Percentiles rank a stretch among this genome's conserved stretches.
phyloP scores from a whole-genome alignment of 805 yeast species.

The Sugiyamaella valdiviana region DNA sequence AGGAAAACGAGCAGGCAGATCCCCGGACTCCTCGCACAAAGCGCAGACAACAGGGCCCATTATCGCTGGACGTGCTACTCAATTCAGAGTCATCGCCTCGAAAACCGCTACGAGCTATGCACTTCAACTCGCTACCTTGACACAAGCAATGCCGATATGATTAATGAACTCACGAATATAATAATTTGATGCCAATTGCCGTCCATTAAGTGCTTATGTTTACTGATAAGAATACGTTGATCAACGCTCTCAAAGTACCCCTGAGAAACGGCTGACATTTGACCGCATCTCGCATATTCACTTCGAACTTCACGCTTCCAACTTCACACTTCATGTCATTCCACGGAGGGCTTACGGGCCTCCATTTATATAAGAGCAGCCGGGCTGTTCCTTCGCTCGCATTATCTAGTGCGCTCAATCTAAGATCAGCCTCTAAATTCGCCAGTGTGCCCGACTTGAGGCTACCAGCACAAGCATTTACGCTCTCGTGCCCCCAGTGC shows the following conservation, averaged over 20 bases:
- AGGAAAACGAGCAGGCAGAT: neutral
- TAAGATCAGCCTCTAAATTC: neutral
- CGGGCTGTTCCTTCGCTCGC: neutral
- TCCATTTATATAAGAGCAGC: neutral
- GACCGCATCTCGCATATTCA: neutral
- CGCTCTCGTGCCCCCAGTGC: conserved; percentile 16
- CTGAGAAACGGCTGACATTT: neutral
- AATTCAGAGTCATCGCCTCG: neutral
- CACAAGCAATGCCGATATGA: neutral
- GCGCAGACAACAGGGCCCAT: conserved; percentile 7
- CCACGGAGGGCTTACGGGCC: neutral
- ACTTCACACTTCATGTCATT: neutral
- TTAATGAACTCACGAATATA: neutral
- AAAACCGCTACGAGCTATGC: neutral
- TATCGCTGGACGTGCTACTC: conserved; percentile 9
- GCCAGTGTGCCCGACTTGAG: neutral
- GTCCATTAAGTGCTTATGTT: no score
- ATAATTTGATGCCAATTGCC: no score
- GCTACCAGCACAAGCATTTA: conserved; percentile 6
- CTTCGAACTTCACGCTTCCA: no score
- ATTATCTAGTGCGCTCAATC: neutral
- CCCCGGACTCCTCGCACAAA: conserved; percentile 7
- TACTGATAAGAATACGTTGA: no score
- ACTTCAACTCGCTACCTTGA: neutral
- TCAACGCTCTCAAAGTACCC: no score